Conservation (phyloP, 805 yeast genomes). For the Ogataea paradorogensis region DNA sequence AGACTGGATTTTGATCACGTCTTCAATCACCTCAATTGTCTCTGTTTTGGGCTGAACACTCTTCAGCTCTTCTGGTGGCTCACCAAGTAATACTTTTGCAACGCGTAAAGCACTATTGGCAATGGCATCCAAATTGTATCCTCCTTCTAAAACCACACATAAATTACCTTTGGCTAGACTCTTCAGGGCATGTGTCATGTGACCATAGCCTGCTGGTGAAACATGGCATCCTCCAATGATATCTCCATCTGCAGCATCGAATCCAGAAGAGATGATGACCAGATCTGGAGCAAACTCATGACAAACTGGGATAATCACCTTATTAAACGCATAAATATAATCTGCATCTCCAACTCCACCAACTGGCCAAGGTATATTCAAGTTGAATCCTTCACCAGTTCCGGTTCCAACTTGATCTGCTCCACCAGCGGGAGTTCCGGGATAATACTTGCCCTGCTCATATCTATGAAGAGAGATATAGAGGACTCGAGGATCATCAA, state of each 20-base stretch:
- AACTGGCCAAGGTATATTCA: slow-evolving; percentile 91
- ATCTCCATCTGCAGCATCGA: slow-evolving; percentile 99
- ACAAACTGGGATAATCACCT: slow-evolving; percentile 83
- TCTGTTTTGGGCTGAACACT: slow-evolving; percentile 67
- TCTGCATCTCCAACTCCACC: slow-evolving; percentile 96
- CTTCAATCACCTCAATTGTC: slow-evolving; percentile 75
- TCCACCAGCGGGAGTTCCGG: slow-evolving; percentile 86
- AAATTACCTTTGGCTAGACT: slow-evolving; percentile 84
- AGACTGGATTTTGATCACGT: slow-evolving; percentile 77
- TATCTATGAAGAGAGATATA: slow-evolving; percentile 91
- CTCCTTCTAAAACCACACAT: slow-evolving; percentile 93
- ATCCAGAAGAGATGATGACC: slow-evolving; percentile 90
- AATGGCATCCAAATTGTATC: slow-evolving; percentile 89
- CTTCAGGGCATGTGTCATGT: slow-evolving; percentile 90
- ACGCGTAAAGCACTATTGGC: slow-evolving; percentile 90
- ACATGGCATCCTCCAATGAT: slow-evolving; percentile 95
- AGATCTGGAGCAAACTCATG: slow-evolving; percentile 90
- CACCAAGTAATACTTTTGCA: slow-evolving; percentile 87
- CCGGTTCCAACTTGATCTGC: slow-evolving; percentile 82
- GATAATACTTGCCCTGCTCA: slow-evolving; percentile 89
- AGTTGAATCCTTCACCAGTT: slow-evolving; percentile 78
- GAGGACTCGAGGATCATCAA: slow-evolving; percentile 83
- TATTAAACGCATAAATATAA: slow-evolving; percentile 85
- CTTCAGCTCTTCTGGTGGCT: slow-evolving; percentile 82
- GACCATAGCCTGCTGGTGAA: slow-evolving; percentile 93